Evolutionary conservation across 768 basidiomycete genomes (phyloP).

Genomic region (Leucosporidium creatinivorum): DNA sequence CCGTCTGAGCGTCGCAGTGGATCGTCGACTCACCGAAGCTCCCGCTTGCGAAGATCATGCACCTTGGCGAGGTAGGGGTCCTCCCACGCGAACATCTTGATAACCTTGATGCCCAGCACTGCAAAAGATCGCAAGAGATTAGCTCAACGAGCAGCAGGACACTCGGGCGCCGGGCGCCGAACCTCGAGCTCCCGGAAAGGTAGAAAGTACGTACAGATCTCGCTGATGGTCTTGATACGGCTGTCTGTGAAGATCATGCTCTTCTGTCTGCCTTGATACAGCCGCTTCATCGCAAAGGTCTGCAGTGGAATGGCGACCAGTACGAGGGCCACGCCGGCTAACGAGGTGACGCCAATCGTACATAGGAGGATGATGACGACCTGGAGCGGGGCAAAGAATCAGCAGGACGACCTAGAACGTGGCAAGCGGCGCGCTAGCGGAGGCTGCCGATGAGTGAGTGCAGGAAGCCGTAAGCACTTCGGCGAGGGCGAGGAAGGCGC

Average conservation of each 20-base stretch:
- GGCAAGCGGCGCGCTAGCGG: no score
- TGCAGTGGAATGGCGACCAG: slow-evolving; percentile 19
- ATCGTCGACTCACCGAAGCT: slow-evolving; percentile 45
- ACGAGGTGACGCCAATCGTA: slow-evolving; percentile 53
- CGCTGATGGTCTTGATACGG: slow-evolving; percentile 77
- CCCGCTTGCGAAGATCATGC: slow-evolving; percentile 59
- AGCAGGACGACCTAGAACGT: no score
- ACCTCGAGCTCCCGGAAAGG: no score
- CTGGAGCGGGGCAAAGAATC: slow-evolving; percentile 40
- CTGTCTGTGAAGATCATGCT: slow-evolving; percentile 82
- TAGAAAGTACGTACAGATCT: slow-evolving; percentile 62
- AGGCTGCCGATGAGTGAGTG: no score
- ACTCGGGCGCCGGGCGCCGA: no score
- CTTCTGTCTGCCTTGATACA: slow-evolving; percentile 47
- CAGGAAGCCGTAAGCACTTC: slow-evolving; percentile 46
- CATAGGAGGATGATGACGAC: slow-evolving; percentile 65
- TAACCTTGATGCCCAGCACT: slow-evolving; percentile 63
- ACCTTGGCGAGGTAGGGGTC: slow-evolving; percentile 66
- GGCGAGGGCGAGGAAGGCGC: slow-evolving; percentile 58
- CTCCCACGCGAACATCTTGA: slow-evolving; percentile 48
- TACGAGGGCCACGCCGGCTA: slow-evolving; percentile 51
- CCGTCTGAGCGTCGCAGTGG: not conserved
- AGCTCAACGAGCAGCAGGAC: not conserved
- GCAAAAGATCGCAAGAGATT: not conserved
- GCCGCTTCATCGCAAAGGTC: no score